phyloP scores from a whole-genome alignment of 305 asterid genomes.

The Fraxinus sp. region DNA sequence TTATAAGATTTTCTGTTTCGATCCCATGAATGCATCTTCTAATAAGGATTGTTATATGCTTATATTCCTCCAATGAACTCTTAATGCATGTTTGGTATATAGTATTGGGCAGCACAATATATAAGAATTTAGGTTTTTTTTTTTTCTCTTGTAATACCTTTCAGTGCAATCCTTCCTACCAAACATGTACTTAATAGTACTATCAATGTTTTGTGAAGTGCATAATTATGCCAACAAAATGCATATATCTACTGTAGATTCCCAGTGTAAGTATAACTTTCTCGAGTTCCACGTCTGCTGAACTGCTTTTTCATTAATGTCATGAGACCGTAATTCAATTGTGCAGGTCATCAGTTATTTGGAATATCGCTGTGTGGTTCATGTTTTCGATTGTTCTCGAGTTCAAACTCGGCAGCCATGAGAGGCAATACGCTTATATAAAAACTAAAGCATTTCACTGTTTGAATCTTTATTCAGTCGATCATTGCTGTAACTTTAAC shows the following conservation, averaged over 20 bases:
- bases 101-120: neutral
- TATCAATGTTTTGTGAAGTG: neutral
- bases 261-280: neutral
- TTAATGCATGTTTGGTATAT: neutral
- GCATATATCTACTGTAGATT: neutral
- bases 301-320: neutral
- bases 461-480: constrained; percentile 19
- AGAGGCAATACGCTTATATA: constrained; percentile 23
- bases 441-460: constrained; percentile 1
- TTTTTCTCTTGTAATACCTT: neutral
- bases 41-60: neutral
- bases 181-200: neutral
- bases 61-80: neutral
- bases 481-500: neutral
- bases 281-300: neutral
- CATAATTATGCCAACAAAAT: neutral
- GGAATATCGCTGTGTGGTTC: neutral
- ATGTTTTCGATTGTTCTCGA: neutral
- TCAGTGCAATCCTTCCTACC: neutral
- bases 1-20: neutral
- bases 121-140: neutral
- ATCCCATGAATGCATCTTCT: neutral
- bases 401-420: constrained; percentile 18
- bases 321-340: neutral
- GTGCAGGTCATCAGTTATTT: neutral